Conservation (phyloP, 495 filamentous ascomycete genomes). For the Penicillium flavigenum region DNA sequence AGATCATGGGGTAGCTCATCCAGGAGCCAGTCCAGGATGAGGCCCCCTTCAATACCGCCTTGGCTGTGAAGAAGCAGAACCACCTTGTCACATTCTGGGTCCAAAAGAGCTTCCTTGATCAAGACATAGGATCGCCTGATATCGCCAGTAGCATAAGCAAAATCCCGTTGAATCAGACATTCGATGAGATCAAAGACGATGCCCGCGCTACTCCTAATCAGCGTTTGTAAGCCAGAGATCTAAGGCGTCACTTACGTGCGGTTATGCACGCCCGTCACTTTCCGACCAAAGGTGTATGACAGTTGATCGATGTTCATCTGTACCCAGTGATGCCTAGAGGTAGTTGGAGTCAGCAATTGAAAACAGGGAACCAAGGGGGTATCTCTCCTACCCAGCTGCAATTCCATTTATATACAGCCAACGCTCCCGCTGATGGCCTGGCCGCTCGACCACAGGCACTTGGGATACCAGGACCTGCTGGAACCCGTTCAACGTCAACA, state of each 20-base stretch:
- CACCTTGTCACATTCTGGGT: constrained; percentile 62
- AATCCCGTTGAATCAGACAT: constrained; percentile 74
- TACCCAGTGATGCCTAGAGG: constrained; percentile 44
- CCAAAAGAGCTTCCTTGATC: constrained; percentile 31
- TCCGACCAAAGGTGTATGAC: constrained; percentile 70
- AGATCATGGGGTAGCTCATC: constrained; percentile 69
- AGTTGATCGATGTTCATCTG: constrained; percentile 70
- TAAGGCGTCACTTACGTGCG: constrained; percentile 51
- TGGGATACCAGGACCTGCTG: constrained; percentile 27
- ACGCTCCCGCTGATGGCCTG: constrained; percentile 30
- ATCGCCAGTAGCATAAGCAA: constrained; percentile 69
- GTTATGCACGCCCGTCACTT: constrained; percentile 79
- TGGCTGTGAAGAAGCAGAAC: constrained; percentile 80
- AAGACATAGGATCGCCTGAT: constrained; percentile 50
- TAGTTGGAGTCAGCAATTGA: constrained; percentile 2
- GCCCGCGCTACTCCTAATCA: constrained; percentile 40
- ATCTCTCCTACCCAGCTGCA: constrained; percentile 29
- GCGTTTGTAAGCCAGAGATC: neutral
- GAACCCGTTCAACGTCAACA: constrained; percentile 44
- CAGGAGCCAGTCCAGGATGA: constrained; percentile 78
- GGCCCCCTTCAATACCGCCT: constrained; percentile 72
- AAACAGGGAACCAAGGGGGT: no score
- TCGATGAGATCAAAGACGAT: constrained; percentile 73
- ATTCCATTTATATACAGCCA: constrained; percentile 46
- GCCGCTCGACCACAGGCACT: constrained; percentile 21